These are phyloP conservation scores for Physaria fendleri DNA, from an alignment of 345 rosid species.

Conservation along the genomic window DNA sequence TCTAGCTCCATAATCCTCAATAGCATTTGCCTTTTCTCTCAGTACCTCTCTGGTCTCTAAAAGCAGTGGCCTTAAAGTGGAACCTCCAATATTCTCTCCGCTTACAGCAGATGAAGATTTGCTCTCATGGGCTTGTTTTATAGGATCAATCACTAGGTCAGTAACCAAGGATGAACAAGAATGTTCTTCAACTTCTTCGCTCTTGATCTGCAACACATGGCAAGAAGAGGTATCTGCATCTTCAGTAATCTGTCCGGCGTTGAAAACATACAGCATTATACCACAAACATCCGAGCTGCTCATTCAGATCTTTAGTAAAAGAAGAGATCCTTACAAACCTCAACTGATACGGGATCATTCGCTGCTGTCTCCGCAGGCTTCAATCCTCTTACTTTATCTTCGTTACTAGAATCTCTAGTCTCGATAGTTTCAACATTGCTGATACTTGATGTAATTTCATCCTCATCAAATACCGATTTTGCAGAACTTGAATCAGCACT, in stretches of 20 bases:
- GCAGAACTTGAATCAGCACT: constrained; percentile 26
- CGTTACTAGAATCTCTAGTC: constrained; percentile 21
- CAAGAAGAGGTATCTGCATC: constrained; percentile 21
- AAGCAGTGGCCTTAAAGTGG: no score
- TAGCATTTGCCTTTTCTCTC: no score
- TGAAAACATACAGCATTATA: no score
- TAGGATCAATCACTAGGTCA: constrained; percentile 29
- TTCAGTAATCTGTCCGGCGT: constrained; percentile 34
- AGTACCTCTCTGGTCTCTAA: no score
- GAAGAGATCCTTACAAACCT: constrained; percentile 26
- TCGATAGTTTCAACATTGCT: constrained; percentile 32
- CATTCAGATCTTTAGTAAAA: background rate
- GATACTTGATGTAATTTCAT: constrained; percentile 11
- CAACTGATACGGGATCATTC: constrained; percentile 18
- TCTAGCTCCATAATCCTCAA: no score
- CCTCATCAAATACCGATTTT: constrained; percentile 16
- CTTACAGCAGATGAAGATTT: constrained; percentile 21
- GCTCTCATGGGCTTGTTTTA: constrained; percentile 11
- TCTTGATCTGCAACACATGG: no score
- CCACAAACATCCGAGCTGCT: no score
- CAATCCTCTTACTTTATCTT: constrained; percentile 16
- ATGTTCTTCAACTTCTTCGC: no score
- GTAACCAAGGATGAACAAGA: no score
- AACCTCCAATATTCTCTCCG: constrained; percentile 6
- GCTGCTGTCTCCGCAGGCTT: constrained; percentile 31